Conservation (phyloP, 805 yeast genomes). For the Candida stauntonica region DNA sequence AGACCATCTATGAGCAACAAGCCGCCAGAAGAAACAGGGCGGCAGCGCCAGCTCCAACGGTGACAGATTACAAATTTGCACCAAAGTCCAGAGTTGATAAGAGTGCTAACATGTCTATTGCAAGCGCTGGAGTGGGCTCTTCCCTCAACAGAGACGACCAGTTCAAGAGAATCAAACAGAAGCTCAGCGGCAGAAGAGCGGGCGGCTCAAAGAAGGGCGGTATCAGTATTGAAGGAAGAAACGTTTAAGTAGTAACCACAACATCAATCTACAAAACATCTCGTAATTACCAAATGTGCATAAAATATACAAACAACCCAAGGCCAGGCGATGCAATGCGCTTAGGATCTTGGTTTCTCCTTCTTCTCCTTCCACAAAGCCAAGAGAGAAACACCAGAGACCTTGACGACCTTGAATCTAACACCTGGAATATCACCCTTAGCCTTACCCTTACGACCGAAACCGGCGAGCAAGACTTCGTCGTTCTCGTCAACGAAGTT, state of each 20-base stretch:
- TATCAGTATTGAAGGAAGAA: slow-evolving; percentile 59
- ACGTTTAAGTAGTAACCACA: neutral
- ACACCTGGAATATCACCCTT: slow-evolving; percentile 99
- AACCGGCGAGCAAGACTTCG: slow-evolving; percentile 99
- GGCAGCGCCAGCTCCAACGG: slow-evolving; percentile 89
- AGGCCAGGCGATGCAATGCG: slow-evolving; percentile 17
- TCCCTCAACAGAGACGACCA: slow-evolving; percentile 65
- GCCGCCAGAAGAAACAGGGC: slow-evolving; percentile 93
- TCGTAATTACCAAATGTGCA: slow-evolving; percentile 19
- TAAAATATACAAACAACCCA: slow-evolving; percentile 26
- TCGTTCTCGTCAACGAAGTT: slow-evolving; percentile 99
- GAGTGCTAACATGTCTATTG: slow-evolving; percentile 32
- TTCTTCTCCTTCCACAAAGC: slow-evolving; percentile 99
- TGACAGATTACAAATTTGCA: slow-evolving; percentile 85
- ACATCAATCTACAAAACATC: slow-evolving; percentile 1
- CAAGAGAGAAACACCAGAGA: slow-evolving; percentile 98
- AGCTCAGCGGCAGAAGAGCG: slow-evolving; percentile 28
- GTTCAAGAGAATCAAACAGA: slow-evolving; percentile 66
- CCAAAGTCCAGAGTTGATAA: slow-evolving; percentile 63
- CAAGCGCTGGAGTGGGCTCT: slow-evolving; percentile 45
- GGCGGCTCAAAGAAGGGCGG: slow-evolving; percentile 52
- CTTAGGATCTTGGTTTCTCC: slow-evolving; percentile 99
- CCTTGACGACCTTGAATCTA: slow-evolving; percentile 99
- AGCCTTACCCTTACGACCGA: slow-evolving; percentile 99
- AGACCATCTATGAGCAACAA: slow-evolving; percentile 77